Evolutionary conservation across 1,139 yeast species (phyloP).

Genomic region (Kodamaea sp.): DNA sequence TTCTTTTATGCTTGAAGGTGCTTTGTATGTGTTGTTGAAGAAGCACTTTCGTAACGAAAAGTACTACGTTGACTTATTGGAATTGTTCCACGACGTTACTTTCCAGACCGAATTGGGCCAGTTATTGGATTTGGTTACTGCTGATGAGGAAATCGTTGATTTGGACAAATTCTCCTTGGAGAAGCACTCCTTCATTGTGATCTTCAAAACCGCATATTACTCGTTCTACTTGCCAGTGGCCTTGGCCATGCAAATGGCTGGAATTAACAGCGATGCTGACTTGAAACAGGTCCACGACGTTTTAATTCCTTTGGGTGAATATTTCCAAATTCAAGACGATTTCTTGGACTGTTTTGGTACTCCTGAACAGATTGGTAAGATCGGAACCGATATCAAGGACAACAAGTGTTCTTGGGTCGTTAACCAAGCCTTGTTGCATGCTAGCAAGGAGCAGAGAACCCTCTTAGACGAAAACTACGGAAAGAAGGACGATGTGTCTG

Average conservation of each 20-base stretch:
- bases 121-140: slow-evolving; percentile 90
- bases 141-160: slow-evolving; percentile 94
- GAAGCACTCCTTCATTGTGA: slow-evolving; percentile 93
- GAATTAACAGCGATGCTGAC: slow-evolving; percentile 67
- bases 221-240: slow-evolving; percentile 98
- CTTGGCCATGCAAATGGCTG: slow-evolving; percentile 92
- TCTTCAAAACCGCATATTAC: slow-evolving; percentile 96
- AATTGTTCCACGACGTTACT: slow-evolving; percentile 90
- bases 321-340: slow-evolving; percentile 98
- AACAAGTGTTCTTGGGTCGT: slow-evolving; percentile 98
- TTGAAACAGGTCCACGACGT: slow-evolving; percentile 87
- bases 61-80: slow-evolving; percentile 88
- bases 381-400: slow-evolving; percentile 98
- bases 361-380: slow-evolving; percentile 96
- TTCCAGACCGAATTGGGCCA: slow-evolving; percentile 98
- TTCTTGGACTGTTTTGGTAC: slow-evolving; percentile 96
- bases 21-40: slow-evolving; percentile 86
- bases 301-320: slow-evolving; percentile 93
- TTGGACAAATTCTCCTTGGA: slow-evolving; percentile 80
- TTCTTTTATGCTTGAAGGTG: slow-evolving; percentile 94
- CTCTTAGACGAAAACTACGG: slow-evolving; percentile 89
- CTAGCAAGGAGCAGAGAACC: slow-evolving; percentile 77
- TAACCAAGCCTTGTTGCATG: slow-evolving; percentile 85
- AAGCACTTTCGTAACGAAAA: slow-evolving; percentile 80
- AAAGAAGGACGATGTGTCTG: slow-evolving; percentile 68